A percentile compares a stretch with the other conserved stretches of the same genome.
phyloP scores from a whole-genome alignment of 352 stramenopile genomes.

The Saprolegnia parasitica region DNA sequence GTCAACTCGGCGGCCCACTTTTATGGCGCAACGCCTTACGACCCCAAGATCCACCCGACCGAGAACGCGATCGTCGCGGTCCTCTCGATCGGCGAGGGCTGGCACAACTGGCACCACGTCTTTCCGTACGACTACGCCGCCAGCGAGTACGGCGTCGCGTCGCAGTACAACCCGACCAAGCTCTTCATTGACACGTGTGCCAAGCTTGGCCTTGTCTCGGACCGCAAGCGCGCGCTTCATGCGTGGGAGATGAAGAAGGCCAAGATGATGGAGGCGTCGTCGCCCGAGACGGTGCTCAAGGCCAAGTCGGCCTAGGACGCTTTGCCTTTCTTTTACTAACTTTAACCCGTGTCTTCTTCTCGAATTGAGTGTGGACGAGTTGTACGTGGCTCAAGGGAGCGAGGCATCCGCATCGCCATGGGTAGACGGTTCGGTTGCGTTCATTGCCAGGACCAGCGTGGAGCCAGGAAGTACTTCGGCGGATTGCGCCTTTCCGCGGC shows the following conservation, averaged over 20 bases:
- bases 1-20: slow-evolving; percentile 98
- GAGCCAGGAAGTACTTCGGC: no score
- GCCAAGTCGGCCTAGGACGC: slow-evolving; percentile 23
- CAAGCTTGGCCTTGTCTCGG: slow-evolving; percentile 87
- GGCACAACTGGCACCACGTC: slow-evolving; percentile 99
- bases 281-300: background rate
- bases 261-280: slow-evolving; percentile 1
- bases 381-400: no score
- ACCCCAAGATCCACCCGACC: slow-evolving; percentile 90
- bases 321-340: background rate
- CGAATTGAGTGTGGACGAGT: no score
- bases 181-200: slow-evolving; percentile 94
- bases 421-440: no score
- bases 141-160: slow-evolving; percentile 93
- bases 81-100: slow-evolving; percentile 95
- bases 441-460: no score
- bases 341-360: background rate
- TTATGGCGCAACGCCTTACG: slow-evolving; percentile 97
- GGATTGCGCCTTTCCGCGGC: no score
- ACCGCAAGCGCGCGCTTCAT: slow-evolving; percentile 91
- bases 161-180: slow-evolving; percentile 98
- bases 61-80: slow-evolving; percentile 97
- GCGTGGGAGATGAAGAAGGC: slow-evolving; percentile 92
- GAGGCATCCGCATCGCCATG: no score
- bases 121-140: slow-evolving; percentile 99